Percentiles rank a stretch among this genome's conserved stretches.
Evolutionary conservation across 768 basidiomycete species (phyloP).

Genomic region (Amanita subjunquillea): DNA sequence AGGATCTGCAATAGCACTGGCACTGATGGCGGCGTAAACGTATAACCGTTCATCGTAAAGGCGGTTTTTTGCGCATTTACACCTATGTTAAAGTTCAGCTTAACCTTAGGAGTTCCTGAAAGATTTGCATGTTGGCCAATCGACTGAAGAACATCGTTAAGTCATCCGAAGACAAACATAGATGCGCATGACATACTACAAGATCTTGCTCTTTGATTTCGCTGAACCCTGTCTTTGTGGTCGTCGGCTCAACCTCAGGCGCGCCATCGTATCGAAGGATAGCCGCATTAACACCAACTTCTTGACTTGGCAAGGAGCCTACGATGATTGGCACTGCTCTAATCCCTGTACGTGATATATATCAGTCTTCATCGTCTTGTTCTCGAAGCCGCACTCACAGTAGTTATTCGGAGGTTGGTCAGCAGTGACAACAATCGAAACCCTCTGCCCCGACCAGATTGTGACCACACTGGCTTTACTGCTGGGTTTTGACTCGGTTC

Average conservation of each 20-base stretch:
- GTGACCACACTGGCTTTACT: neutral
- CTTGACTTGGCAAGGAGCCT: conserved; percentile 18
- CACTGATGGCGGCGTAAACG: conserved; percentile 23
- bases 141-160: neutral
- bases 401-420: neutral
- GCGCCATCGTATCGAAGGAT: conserved; percentile 27
- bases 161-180: conserved; percentile 3
- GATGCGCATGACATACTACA: conserved; percentile 5
- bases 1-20: conserved; percentile 39
- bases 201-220: neutral
- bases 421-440: neutral
- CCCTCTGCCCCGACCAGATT: conserved; percentile 1
- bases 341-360: conserved; percentile 4
- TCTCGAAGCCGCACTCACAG: neutral
- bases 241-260: conserved; percentile 21
- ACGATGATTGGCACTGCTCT: conserved; percentile 26
- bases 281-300: conserved; percentile 11
- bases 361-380: neutral
- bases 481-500: conserved; percentile 6
- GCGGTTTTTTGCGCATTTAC: conserved; percentile 13
- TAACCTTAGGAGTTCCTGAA: conserved; percentile 29
- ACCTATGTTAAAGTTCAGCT: conserved; percentile 19
- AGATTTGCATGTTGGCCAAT: conserved; percentile 19
- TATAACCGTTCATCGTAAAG: conserved; percentile 23
- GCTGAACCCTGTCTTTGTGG: conserved; percentile 13